These are phyloP conservation scores for Evernia prunastri DNA, from an alignment of 495 filamentous ascomycete genomes.

Conservation along the genomic window DNA sequence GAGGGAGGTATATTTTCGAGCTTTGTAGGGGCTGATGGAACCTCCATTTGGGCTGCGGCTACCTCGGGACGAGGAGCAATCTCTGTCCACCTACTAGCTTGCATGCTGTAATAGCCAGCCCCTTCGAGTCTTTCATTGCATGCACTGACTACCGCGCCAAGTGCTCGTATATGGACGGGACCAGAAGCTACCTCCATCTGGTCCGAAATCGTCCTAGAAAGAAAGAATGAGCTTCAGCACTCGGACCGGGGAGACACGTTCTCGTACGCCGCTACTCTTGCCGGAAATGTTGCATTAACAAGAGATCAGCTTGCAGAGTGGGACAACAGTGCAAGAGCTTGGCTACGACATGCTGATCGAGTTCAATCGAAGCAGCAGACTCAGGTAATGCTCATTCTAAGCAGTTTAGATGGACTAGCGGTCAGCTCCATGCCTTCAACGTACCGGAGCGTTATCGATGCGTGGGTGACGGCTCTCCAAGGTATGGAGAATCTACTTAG, in stretches of 20 bases:
- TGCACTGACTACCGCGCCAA: background rate
- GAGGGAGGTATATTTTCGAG: conserved; percentile 18
- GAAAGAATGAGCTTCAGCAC: background rate
- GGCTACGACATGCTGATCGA: conserved; percentile 32
- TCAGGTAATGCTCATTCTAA: conserved; percentile 33
- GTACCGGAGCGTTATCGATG: conserved; percentile 25
- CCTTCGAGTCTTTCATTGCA: background rate
- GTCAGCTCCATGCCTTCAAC: conserved; percentile 17
- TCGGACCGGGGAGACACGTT: background rate
- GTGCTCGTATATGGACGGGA: conserved; percentile 28
- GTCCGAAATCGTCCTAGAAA: conserved; percentile 18
- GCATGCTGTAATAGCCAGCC: conserved; percentile 28
- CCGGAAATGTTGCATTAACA: background rate
- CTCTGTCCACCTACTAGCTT: conserved; percentile 34
- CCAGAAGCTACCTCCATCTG: conserved; percentile 36
- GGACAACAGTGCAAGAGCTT: conserved; percentile 36
- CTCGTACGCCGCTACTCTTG: background rate
- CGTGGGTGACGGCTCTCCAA: conserved; percentile 19
- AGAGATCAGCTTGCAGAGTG: conserved; percentile 29
- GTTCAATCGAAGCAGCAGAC: conserved; percentile 27
- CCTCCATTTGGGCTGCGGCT: conserved; percentile 36
- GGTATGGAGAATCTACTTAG: conserved; percentile 29
- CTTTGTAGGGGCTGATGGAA: conserved; percentile 29
- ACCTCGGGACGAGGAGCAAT: conserved; percentile 32
- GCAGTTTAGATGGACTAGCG: conserved; percentile 31